Percentiles rank a stretch among this genome's conserved stretches.
Conservation (phyloP, 163 green algal genomes). For the Trebouxiophyceae sp. region DNA sequence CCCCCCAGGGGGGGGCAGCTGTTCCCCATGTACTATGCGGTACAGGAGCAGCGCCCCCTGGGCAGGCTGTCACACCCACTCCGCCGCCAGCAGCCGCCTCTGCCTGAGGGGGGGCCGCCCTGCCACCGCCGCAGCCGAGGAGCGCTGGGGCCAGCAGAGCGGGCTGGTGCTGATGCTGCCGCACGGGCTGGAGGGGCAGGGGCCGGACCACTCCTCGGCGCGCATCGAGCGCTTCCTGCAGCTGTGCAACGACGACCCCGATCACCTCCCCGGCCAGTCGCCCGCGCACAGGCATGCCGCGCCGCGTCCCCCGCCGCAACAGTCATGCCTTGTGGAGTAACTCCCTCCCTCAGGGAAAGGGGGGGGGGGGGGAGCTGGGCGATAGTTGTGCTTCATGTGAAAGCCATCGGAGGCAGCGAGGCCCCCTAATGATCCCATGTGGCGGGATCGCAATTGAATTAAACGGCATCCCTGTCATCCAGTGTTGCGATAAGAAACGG, state of each 20-base stretch:
- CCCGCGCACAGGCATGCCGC: background rate
- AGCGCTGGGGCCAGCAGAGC: slow-evolving; percentile 64
- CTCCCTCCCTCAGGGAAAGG: background rate
- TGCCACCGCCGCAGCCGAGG: slow-evolving; percentile 47
- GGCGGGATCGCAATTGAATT: no score
- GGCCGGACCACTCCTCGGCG: slow-evolving; percentile 69
- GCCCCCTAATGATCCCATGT: no score
- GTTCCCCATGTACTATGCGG: no score
- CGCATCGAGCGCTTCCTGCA: slow-evolving; percentile 70
- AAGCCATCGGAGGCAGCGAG: no score
- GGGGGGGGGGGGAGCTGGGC: no score
- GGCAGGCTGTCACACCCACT: no score
- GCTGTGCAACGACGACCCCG: slow-evolving; percentile 64
- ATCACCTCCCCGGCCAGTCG: slow-evolving; percentile 59
- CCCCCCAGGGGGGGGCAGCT: no score
- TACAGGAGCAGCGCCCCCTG: no score
- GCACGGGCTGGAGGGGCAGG: slow-evolving; percentile 53
- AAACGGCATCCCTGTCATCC: no score
- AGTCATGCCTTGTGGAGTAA: background rate
- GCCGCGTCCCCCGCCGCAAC: background rate
- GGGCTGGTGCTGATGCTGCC: slow-evolving; percentile 73
- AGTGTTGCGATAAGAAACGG: no score
- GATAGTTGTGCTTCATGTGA: background rate
- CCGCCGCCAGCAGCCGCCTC: no score
- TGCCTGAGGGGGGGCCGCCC: no score